Evolutionary conservation across 1,139 yeast species (phyloP).

Genomic region (Magnusiomyces tetraspermus): DNA sequence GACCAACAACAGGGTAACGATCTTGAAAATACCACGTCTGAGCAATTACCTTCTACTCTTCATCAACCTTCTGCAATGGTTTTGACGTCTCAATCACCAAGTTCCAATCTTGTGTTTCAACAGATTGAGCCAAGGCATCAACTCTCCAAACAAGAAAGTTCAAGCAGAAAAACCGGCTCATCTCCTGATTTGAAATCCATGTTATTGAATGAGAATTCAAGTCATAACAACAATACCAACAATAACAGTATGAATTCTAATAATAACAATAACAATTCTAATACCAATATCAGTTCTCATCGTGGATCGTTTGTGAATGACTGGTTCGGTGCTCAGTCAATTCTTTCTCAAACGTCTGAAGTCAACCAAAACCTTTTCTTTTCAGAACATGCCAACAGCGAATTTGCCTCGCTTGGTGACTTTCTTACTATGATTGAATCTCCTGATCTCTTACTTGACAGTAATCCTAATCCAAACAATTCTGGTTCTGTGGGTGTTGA

Average conservation of each 20-base stretch:
- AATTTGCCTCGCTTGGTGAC: slow-evolving; percentile 82
- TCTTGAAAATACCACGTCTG: too few species aligned
- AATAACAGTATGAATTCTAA: neutral
- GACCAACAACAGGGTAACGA: neutral
- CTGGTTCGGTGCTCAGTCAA: slow-evolving; percentile 22
- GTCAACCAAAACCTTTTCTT: slow-evolving; percentile 45
- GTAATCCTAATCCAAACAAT: neutral
- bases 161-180: too few species aligned
- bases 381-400: slow-evolving; percentile 89
- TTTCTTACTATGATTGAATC: slow-evolving; percentile 87
- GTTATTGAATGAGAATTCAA: neutral
- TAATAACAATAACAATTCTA: neutral
- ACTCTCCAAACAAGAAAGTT: too few species aligned
- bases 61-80: slow-evolving; percentile 16
- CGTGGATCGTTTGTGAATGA: slow-evolving; percentile 13
- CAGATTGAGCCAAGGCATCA: slow-evolving; percentile 5
- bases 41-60: slow-evolving; percentile 12
- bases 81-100: slow-evolving; percentile 12
- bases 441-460: slow-evolving; percentile 33
- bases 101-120: slow-evolving; percentile 11
- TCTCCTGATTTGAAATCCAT: too few species aligned
- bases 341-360: slow-evolving; percentile 23
- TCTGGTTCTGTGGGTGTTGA: too few species aligned
- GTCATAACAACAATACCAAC: neutral
- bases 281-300: neutral